These are phyloP conservation scores for Exophiala phaeomuriformis DNA, from an alignment of 2,329 filamentous ascomycete species.

Conservation along the genomic window DNA sequence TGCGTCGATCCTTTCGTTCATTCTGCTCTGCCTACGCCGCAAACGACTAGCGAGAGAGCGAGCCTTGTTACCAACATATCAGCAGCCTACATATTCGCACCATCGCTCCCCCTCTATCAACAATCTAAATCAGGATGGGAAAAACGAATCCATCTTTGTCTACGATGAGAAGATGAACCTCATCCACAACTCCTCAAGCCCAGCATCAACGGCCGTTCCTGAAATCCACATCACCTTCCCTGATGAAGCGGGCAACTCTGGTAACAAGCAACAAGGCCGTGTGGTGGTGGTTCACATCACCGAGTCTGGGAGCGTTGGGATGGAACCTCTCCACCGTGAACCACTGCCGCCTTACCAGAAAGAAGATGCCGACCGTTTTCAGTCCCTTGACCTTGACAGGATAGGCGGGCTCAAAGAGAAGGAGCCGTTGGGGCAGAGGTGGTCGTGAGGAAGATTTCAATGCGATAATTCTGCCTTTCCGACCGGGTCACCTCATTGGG, in stretches of 20 bases:
- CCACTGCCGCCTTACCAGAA: slow-evolving; percentile 79
- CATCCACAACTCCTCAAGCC: slow-evolving; percentile 65
- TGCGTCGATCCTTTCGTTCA: slow-evolving; percentile 58
- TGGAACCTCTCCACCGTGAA: slow-evolving; percentile 74
- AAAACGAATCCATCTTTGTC: slow-evolving; percentile 64
- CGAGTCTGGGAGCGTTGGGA: slow-evolving; percentile 73
- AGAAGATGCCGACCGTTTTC: slow-evolving; percentile 70
- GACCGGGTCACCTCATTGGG: no score
- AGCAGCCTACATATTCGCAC: slow-evolving; percentile 47
- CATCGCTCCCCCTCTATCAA: slow-evolving; percentile 55
- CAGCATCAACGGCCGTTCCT: slow-evolving; percentile 76
- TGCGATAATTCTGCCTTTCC: background rate
- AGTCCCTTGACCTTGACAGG: slow-evolving; percentile 87
- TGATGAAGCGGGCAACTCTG: slow-evolving; percentile 73
- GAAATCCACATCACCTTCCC: slow-evolving; percentile 99
- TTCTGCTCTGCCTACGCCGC: slow-evolving; percentile 66
- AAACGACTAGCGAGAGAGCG: slow-evolving; percentile 48
- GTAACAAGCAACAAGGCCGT: slow-evolving; percentile 61
- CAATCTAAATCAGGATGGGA: slow-evolving; percentile 42
- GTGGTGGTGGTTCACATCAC: slow-evolving; percentile 89
- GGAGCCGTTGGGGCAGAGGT: slow-evolving; percentile 36
- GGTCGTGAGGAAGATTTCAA: slow-evolving; percentile 9
- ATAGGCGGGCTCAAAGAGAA: slow-evolving; percentile 95
- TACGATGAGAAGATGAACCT: slow-evolving; percentile 74
- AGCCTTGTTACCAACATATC: slow-evolving; percentile 61